Conservation (phyloP, 2,329 filamentous ascomycete species). For the Colletotrichum magnum region DNA sequence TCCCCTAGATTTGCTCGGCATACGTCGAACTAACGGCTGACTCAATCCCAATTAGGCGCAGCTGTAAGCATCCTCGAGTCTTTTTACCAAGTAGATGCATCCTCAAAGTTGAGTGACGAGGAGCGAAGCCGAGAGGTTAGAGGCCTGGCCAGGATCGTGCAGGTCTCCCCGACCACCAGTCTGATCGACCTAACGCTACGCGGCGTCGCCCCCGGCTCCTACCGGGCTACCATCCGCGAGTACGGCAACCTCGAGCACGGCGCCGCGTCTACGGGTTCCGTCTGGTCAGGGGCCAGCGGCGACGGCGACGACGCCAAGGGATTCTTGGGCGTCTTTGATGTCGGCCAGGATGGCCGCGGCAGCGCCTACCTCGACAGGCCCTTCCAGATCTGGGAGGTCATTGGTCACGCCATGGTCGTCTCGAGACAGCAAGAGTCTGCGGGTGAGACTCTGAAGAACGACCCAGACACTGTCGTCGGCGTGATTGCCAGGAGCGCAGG, state of each 20-base stretch:
- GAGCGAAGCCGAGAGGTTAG: constrained; percentile 73
- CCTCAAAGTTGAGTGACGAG: constrained; percentile 49
- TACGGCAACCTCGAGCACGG: constrained; percentile 89
- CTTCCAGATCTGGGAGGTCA: constrained; percentile 95
- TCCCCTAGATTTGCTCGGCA: constrained; percentile 14
- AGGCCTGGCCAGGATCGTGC: constrained; percentile 93
- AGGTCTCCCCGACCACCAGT: constrained; percentile 83
- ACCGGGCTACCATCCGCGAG: constrained; percentile 87
- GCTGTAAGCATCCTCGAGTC: constrained; percentile 98
- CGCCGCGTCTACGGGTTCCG: constrained; percentile 83
- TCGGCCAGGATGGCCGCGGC: constrained; percentile 82
- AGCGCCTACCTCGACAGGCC: constrained; percentile 84
- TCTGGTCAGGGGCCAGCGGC: constrained; percentile 74
- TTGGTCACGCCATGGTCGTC: constrained; percentile 92
- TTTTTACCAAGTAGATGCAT: constrained; percentile 63
- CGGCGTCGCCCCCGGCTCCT: constrained; percentile 84
- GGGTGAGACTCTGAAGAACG: constrained; percentile 69
- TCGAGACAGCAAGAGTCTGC: constrained; percentile 75
- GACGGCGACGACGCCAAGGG: constrained; percentile 59
- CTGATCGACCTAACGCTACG: constrained; percentile 90
- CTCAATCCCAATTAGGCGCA: constrained; percentile 66
- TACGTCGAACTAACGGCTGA: constrained; percentile 18
- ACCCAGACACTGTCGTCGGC: constrained; percentile 88
- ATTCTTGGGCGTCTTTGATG: constrained; percentile 80
- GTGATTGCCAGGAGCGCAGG: constrained; percentile 96